These are phyloP conservation scores for Claviceps citrina DNA, from an alignment of 2,329 filamentous ascomycete species.

Conservation along the genomic window DNA sequence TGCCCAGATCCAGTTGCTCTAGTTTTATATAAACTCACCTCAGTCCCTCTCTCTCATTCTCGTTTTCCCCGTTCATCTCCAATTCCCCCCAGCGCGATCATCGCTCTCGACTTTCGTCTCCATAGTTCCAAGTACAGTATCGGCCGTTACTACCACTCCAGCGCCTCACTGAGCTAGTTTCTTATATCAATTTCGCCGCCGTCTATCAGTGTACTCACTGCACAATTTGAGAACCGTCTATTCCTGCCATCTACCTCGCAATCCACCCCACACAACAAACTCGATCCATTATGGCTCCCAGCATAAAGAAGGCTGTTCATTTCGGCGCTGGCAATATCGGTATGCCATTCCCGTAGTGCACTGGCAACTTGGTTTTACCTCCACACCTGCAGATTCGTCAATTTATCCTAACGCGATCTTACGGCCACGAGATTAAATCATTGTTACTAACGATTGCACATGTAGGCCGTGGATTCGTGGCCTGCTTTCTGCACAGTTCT, in stretches of 20 bases:
- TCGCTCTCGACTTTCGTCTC: no score
- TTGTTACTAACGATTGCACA: not conserved
- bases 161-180: not conserved
- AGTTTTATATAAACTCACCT: constrained; percentile 3
- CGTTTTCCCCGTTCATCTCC: not conserved
- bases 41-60: not conserved
- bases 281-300: constrained; percentile 23
- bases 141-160: not conserved
- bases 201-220: not conserved
- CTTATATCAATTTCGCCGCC: not conserved
- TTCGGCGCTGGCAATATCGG: constrained; percentile 80
- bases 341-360: constrained; percentile 15
- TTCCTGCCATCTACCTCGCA: not conserved
- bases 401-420: no score
- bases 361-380: not conserved
- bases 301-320: constrained; percentile 56
- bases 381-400: no score
- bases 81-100: not conserved
- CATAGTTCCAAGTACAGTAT: not conserved
- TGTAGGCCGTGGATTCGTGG: constrained; percentile 61
- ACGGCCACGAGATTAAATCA: no score
- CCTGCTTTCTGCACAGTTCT: constrained; percentile 84
- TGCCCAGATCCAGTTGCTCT: not conserved
- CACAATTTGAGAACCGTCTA: not conserved
- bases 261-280: not conserved